These are phyloP conservation scores for Choiromyces venosus DNA, from an alignment of 495 filamentous ascomycete genomes.

Conservation along the genomic window DNA sequence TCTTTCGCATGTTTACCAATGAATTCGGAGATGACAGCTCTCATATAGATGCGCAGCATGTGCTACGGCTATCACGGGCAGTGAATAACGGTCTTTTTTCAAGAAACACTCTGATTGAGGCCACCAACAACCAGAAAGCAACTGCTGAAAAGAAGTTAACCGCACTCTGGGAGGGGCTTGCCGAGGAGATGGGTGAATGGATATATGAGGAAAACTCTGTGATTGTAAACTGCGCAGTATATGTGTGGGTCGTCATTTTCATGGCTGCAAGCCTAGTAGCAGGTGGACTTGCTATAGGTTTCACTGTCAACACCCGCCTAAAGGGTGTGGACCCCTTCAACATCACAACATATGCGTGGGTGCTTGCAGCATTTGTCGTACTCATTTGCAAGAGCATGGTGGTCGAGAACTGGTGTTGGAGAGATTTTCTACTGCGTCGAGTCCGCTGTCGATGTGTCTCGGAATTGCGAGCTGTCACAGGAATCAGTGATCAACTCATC, in stretches of 20 bases:
- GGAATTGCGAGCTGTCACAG: slow-evolving; percentile 40
- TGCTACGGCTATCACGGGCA: no score
- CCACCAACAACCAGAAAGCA: background rate
- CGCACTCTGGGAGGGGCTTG: background rate
- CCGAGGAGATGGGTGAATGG: slow-evolving; percentile 25
- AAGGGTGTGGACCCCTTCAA: slow-evolving; percentile 44
- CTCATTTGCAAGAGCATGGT: slow-evolving; percentile 39
- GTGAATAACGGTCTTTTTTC: slow-evolving; percentile 11
- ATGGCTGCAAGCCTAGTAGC: slow-evolving; percentile 17
- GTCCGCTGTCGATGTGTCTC: slow-evolving; percentile 40
- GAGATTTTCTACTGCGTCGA: slow-evolving; percentile 39
- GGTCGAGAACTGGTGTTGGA: slow-evolving; percentile 44
- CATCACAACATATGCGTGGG: slow-evolving; percentile 43
- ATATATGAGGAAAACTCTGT: slow-evolving; percentile 23
- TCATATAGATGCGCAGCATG: no score
- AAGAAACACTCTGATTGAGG: slow-evolving; percentile 6
- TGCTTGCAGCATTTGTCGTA: slow-evolving; percentile 41
- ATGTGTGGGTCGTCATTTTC: slow-evolving; percentile 24
- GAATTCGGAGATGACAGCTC: slow-evolving; percentile 3
- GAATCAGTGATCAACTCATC: slow-evolving; percentile 41
- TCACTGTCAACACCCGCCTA: slow-evolving; percentile 35
- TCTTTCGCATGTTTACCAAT: slow-evolving; percentile 17
- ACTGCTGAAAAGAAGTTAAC: background rate
- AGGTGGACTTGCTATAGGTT: slow-evolving; percentile 29
- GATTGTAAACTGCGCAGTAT: slow-evolving; percentile 20